Evolutionary conservation across 257 asterid species (phyloP), one percentile per base, ranked within the genome.

Genomic region (Apocynum venetum): DNA sequence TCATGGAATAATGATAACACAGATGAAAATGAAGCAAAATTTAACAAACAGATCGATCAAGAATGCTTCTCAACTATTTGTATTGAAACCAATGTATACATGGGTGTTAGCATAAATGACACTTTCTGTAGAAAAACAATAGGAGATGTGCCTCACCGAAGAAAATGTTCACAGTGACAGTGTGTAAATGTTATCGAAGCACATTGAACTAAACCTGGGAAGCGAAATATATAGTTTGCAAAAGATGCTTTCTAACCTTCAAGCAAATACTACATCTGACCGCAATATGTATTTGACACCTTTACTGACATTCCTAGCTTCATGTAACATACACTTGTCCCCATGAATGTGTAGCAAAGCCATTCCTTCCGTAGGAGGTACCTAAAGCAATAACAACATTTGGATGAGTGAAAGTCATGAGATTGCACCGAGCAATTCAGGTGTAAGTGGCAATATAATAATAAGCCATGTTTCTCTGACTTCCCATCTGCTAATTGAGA

Each of bases 301-400:
- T 80, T 91, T 91, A 38, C 74, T 84, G 63, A 96, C 98, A 48
- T 79, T 89, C 65, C 96, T 89, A 59, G 97, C 98, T 85, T 89
- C 97, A 71, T 96, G 99, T 83, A 96, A 81, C 97, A 90, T 89
- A 84, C 98, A 91, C 82, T 88, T 93, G 53, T 88, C 89, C n/a
- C 99, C 99, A 76, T 90, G 99, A 79, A 96, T 84, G 85, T 93
- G 98, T 79, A 93, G 85, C 52, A 93, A 88, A 73, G 98, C 97
- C 99, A 89, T 90, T 47, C 98, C 98, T 90, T 88, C 95, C 38
- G 88, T 78, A 5, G 98, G 98, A 78, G 96, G 84, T 71, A 95
- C 98, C 98, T 95, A 74, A 72, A 75, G 1, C 72, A 59, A 47
- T 80, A 76, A 51, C 56, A 38, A 60, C 6, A 46, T 59, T 0